Evolutionary conservation across 768 basidiomycete genomes (phyloP).

Genomic region (Baorangia bicolor): DNA sequence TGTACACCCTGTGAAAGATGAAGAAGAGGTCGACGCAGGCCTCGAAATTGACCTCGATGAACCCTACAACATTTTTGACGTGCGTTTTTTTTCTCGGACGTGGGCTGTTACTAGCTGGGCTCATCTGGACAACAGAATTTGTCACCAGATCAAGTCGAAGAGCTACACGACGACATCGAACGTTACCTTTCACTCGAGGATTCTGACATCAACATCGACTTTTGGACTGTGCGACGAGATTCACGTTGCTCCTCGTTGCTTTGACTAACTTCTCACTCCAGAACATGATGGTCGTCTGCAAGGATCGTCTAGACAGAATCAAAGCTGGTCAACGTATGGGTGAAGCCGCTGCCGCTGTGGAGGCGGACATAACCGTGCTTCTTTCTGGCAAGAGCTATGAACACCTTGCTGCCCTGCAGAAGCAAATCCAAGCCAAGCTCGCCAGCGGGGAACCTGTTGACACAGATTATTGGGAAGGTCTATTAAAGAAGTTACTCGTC

Average conservation of each 20-base stretch:
- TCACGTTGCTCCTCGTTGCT: not conserved
- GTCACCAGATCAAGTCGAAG: slow-evolving; percentile 82
- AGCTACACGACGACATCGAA: slow-evolving; percentile 93
- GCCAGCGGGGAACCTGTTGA: slow-evolving; percentile 92
- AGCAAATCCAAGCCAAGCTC: slow-evolving; percentile 84
- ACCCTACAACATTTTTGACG: slow-evolving; percentile 96
- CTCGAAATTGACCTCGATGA: slow-evolving; percentile 98
- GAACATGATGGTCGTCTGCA: slow-evolving; percentile 98
- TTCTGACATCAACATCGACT: slow-evolving; percentile 84
- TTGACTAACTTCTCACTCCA: slow-evolving; percentile 31
- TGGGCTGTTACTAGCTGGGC: not conserved
- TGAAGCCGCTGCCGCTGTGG: slow-evolving; percentile 73
- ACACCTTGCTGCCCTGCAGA: slow-evolving; percentile 79
- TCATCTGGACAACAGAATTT: slow-evolving; percentile 59
- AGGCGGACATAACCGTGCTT: slow-evolving; percentile 77
- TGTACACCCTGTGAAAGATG: slow-evolving; percentile 72
- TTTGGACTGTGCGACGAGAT: slow-evolving; percentile 79
- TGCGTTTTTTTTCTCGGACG: slow-evolving; percentile 37
- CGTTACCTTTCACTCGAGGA: slow-evolving; percentile 87
- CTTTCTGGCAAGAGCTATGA: slow-evolving; percentile 85
- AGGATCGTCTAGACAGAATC: slow-evolving; percentile 81
- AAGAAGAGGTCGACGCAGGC: slow-evolving; percentile 80
- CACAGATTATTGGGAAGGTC: slow-evolving; percentile 95
- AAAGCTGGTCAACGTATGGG: slow-evolving; percentile 61
- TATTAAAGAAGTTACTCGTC: slow-evolving; percentile 88